Conservation (phyloP, 225 moss, liverwort and hornwort species). For the Neckera pumila region DNA sequence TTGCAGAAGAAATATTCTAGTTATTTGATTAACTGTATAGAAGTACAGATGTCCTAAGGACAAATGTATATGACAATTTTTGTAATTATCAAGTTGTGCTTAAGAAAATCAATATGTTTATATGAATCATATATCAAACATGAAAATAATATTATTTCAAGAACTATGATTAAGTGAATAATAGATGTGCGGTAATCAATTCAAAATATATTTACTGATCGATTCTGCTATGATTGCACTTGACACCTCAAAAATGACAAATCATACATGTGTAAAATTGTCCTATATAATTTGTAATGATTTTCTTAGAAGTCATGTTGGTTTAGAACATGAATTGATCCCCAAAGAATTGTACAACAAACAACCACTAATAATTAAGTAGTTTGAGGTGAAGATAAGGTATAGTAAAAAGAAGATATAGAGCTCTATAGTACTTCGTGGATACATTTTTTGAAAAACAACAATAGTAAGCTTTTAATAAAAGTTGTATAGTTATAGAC, state of each 20-base stretch:
- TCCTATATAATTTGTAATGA: background rate
- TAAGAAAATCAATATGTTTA: background rate
- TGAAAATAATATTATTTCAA: background rate
- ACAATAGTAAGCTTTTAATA: background rate
- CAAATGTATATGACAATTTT: no score
- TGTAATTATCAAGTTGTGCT: background rate
- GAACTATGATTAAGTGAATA: background rate
- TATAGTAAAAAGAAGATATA: background rate
- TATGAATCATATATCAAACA: background rate
- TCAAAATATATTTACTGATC: background rate
- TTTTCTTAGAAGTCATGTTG: background rate
- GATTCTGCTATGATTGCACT: no score
- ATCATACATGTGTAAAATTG: no score
- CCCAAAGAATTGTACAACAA: background rate
- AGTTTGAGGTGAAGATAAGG: background rate
- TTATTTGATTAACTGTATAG: background rate
- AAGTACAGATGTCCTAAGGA: rapidly evolving
- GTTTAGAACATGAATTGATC: background rate
- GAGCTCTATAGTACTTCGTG: background rate
- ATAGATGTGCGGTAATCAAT: rapidly evolving
- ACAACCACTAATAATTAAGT: background rate
- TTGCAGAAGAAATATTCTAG: background rate
- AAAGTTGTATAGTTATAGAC: background rate
- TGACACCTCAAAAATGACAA: no score
- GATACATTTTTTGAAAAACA: background rate